Percentiles rank a stretch among this genome's conserved stretches.
Conservation (phyloP, 176 grass and related monocot species). For the Oryza meyeriana region DNA sequence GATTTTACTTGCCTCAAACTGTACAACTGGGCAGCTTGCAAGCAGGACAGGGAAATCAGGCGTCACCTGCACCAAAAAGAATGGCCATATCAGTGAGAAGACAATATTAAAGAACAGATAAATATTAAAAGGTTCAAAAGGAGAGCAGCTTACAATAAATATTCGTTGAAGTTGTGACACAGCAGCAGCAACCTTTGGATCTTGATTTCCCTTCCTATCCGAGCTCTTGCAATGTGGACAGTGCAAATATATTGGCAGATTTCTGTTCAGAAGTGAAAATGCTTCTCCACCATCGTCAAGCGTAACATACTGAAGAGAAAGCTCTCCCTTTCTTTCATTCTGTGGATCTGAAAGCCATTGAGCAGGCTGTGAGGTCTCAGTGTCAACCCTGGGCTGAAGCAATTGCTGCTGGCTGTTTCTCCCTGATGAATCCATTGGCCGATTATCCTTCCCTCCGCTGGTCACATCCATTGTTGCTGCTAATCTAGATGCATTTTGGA, state of each 20-base stretch:
- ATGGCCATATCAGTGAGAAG: slow-evolving; percentile 20
- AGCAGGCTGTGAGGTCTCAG: slow-evolving; percentile 13
- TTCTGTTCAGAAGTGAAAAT: slow-evolving; percentile 86
- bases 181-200: slow-evolving; percentile 60
- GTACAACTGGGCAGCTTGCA: slow-evolving; percentile 74
- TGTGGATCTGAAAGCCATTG: slow-evolving; percentile 37
- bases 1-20: slow-evolving; percentile 66
- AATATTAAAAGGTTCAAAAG: background rate
- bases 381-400: slow-evolving; percentile 25
- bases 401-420: slow-evolving; percentile 47
- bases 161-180: slow-evolving; percentile 89
- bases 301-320: slow-evolving; percentile 44
- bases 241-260: slow-evolving; percentile 93
- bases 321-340: slow-evolving; percentile 37
- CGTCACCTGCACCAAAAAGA: slow-evolving; percentile 58
- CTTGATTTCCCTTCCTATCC: slow-evolving; percentile 48
- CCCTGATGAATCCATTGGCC: slow-evolving; percentile 31
- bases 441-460: slow-evolving; percentile 40
- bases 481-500: slow-evolving; percentile 37
- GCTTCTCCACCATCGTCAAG: slow-evolving; percentile 68
- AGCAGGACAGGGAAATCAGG: slow-evolving; percentile 78
- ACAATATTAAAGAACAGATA: slow-evolving; percentile 2
- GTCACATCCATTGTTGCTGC: slow-evolving; percentile 14
- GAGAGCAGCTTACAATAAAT: slow-evolving; percentile 70
- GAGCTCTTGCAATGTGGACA: slow-evolving; percentile 81